Evolutionary conservation across 2,329 filamentous ascomycete genomes (phyloP), one percentile per base, ranked within the genome.

Genomic region (Bipolaris bicolor): DNA sequence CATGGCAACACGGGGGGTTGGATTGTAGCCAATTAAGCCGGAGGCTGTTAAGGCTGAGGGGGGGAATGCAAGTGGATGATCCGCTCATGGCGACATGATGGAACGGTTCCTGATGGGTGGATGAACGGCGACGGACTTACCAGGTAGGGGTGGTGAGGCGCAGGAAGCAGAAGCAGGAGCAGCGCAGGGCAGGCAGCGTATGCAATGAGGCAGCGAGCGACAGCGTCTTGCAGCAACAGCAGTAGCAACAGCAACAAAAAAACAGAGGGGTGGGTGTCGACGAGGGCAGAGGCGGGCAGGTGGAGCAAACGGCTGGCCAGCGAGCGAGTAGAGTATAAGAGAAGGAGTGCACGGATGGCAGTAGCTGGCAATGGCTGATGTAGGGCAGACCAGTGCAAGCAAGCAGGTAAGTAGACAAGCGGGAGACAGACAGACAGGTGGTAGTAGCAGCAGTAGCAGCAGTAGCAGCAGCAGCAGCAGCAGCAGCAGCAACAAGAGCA

Each of bases 121-220:
- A 16, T 16, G 15, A n/a, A 36, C 15, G 15, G 34, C 34, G 37
- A 39, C 6, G 9, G 20, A 64, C 63, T 62, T 66, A 66, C 63
- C 52, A 58, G 52, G 59, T 55, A 62, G 55, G 51, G 37, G 52
- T n/a, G n/a, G 48, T 55, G 48, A 47, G 51, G 43, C 48, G 50
- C 50, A 46, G 45, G 39, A 49, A 49, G 44, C 39, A 49, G 36
- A 44, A 18, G 18, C 37, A 39, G 37, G n/a, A 39, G 37, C 37
- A 39, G 36, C 1, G 15, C 13, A 16, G 36, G 36, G 36, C 7
- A 9, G 13, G 11, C 11, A 16, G n/a, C 34, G 34, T 36, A 36
- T 36, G 34, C 34, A 36, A 48, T 29, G 26, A 29, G 9, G 26
- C 54, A 62, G 52, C 51, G 58, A 61, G 49, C 56, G 58, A 51